Conservation (phyloP, 2,329 filamentous ascomycete genomes). For the Leptographium radiaticola region DNA sequence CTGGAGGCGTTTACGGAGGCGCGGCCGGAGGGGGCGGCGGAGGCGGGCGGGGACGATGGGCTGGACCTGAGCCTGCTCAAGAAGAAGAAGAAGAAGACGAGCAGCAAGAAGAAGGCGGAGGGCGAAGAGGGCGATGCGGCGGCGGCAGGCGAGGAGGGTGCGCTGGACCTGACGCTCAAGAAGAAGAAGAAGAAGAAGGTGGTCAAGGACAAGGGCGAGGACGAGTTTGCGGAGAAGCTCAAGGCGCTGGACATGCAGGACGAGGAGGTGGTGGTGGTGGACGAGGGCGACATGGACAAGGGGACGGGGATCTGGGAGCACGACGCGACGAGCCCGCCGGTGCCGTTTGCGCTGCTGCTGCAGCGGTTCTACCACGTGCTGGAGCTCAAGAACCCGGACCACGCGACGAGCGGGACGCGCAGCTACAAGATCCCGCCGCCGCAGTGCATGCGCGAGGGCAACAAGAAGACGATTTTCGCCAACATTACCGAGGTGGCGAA, state of each 20-base stretch:
- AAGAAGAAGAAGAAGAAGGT: slow-evolving; percentile 73
- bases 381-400: slow-evolving; percentile 91
- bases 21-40: slow-evolving; percentile 26
- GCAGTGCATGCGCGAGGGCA: slow-evolving; percentile 97
- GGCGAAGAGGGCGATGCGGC: slow-evolving; percentile 36
- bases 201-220: slow-evolving; percentile 25
- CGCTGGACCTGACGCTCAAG: slow-evolving; percentile 39
- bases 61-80: slow-evolving; percentile 51
- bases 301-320: slow-evolving; percentile 88
- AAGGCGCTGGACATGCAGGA: slow-evolving; percentile 48
- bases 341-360: slow-evolving; percentile 77
- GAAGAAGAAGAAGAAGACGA: slow-evolving; percentile 41
- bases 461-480: slow-evolving; percentile 99
- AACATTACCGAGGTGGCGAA: slow-evolving; percentile 99
- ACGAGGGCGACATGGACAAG: slow-evolving; percentile 65
- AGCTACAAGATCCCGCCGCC: slow-evolving; percentile 99
- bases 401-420: slow-evolving; percentile 76
- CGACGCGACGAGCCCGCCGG: slow-evolving; percentile 57
- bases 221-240: slow-evolving; percentile 47
- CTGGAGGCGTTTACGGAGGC: slow-evolving; percentile 42
- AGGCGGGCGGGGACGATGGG: slow-evolving; percentile 40
- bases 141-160: slow-evolving; percentile 47
- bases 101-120: slow-evolving; percentile 23
- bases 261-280: slow-evolving; percentile 45
- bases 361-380: slow-evolving; percentile 90